A percentile compares a stretch with the other conserved stretches of the same genome.
Conservation (phyloP, 2,329 filamentous ascomycete species). For the Pyricularia grisea region DNA sequence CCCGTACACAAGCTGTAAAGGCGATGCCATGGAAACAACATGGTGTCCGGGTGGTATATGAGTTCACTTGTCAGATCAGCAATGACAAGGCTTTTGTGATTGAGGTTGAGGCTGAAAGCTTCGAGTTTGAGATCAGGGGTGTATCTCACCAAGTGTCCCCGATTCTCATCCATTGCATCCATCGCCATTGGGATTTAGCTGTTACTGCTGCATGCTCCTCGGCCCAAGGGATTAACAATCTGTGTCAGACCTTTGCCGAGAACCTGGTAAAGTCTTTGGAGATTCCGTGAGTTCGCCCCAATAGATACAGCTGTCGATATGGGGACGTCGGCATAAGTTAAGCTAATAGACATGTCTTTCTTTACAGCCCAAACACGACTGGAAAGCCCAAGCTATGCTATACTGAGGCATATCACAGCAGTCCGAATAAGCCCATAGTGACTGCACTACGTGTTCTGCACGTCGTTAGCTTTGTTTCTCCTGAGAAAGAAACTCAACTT, state of each 20-base stretch:
- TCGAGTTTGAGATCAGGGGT: slow-evolving; percentile 15
- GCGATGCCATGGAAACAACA: not conserved
- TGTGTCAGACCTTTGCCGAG: slow-evolving; percentile 15
- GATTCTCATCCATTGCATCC: slow-evolving; percentile 19
- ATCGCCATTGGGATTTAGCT: slow-evolving; percentile 21
- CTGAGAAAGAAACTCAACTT: slow-evolving; percentile 12
- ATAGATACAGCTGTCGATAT: not conserved
- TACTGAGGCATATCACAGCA: not conserved
- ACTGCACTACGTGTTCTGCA: slow-evolving; percentile 6
- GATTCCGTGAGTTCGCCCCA: slow-evolving; percentile 11
- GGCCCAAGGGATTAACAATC: slow-evolving; percentile 9
- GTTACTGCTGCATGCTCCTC: slow-evolving; percentile 13
- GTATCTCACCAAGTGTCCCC: slow-evolving; percentile 8
- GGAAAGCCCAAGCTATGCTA: not conserved
- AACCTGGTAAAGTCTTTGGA: slow-evolving; percentile 15
- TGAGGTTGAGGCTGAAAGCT: slow-evolving; percentile 12
- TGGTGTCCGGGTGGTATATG: slow-evolving; percentile 11
- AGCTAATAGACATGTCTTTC: not conserved
- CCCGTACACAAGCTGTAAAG: not conserved
- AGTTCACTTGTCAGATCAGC: slow-evolving; percentile 12
- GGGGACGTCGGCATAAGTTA: not conserved
- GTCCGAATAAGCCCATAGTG: not conserved
- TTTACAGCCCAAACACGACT: not conserved
- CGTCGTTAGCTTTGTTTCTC: not conserved
- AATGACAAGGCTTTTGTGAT: slow-evolving; percentile 11